Evolutionary conservation across 805 yeast species (phyloP), one percentile per base, ranked within the genome.

Genomic region (Saccharomyces paradoxus): DNA sequence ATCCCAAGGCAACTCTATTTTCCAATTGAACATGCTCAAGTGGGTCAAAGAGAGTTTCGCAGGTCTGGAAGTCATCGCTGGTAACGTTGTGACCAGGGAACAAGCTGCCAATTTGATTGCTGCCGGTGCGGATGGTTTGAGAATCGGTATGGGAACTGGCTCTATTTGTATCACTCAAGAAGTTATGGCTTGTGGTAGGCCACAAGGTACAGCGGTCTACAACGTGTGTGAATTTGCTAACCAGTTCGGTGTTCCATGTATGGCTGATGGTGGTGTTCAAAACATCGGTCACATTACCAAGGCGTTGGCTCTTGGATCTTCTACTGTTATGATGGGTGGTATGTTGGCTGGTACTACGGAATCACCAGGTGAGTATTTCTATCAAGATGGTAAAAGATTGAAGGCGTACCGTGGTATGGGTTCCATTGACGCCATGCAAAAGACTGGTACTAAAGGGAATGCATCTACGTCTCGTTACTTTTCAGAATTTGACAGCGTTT

Each of bases 141-240:
- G 98, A 82, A 92, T 94, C 64, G 99, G 99, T 78, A 94, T 94
- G 99, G 99, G 99, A 71, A 89, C 98, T 31, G 99, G 99, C 68
- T 89, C 97, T 58, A 94, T 94, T 72, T 94, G 99, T 82, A 94
- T 94, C 72, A 94, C 99, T 52, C 99, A 94, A 79, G 99, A 94
- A 78, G 98, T 94, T 57, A 94, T 94, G 99, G 99, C 99, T 53
- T 95, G 97, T 78, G 99, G 99, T 77, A 90, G 99, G 81, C 99
- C 99, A 58, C 99, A 94, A 80, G 99, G 98, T 77, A 90, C 98
- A 62, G 99, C 99, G 57, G 98, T 94, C 53, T 91, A 82, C 81
- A 85, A 83, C 63, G 99, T 94, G 53, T 81, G 94, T 60, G 91
- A 92, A 78, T 91, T 94, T 71, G 95, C 98, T 62, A 86, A 84